These are phyloP conservation scores for Perilla frutescens DNA, from an alignment of 257 asterid species.

Conservation along the genomic window DNA sequence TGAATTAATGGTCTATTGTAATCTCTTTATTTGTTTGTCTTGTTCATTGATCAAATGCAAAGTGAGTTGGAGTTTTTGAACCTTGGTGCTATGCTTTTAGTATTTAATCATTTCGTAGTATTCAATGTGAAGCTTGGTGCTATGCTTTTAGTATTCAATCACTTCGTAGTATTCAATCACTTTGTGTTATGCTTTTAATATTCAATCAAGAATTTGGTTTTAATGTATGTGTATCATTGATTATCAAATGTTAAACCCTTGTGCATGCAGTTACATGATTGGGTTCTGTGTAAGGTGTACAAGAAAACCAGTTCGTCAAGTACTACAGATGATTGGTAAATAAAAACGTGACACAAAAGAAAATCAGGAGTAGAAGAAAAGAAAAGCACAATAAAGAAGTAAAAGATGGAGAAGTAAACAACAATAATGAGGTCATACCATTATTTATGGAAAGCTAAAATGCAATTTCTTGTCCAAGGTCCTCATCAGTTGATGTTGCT, in stretches of 20 bases:
- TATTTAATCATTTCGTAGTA: too few species aligned
- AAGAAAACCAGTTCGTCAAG: background rate
- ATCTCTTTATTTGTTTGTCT: background rate
- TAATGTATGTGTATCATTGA: background rate
- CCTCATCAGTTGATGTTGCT: background rate
- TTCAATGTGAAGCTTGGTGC: too few species aligned
- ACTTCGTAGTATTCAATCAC: too few species aligned
- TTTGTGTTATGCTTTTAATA: too few species aligned
- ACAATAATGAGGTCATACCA: background rate
- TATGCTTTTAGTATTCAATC: too few species aligned
- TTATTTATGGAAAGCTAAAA: background rate
- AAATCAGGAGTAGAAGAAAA: background rate
- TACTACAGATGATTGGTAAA: background rate
- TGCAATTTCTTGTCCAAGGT: background rate
- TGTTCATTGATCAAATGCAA: background rate
- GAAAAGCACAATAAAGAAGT: background rate
- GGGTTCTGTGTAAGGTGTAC: slow-evolving; percentile 6
- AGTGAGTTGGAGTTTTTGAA: background rate
- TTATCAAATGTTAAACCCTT: background rate
- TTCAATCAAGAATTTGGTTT: too few species aligned
- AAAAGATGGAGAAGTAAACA: background rate
- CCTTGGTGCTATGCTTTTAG: too few species aligned
- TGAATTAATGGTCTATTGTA: too few species aligned
- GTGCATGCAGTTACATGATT: slow-evolving; percentile 2
- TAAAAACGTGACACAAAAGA: background rate